A percentile compares a stretch with the other conserved stretches of the same genome.
These are phyloP conservation scores for Entomortierella beljakovae DNA, from an alignment of 192 early-diverging fungal genomes.

Conservation along the genomic window DNA sequence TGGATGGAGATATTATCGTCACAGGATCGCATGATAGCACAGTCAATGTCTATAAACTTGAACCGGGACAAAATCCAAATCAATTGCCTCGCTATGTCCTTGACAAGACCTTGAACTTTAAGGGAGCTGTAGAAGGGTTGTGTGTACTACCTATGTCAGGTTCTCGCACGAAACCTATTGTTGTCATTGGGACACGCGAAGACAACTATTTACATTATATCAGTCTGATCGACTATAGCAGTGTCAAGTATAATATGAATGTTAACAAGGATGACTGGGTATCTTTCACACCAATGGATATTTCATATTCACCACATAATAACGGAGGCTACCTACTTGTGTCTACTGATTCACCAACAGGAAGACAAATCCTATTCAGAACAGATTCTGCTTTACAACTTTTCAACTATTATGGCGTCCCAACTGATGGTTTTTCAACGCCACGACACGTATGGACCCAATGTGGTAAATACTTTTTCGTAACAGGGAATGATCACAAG, in stretches of 20 bases:
- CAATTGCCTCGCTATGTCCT: constrained; percentile 40
- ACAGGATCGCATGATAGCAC: constrained; percentile 80
- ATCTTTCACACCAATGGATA: constrained; percentile 81
- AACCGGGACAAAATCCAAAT: constrained; percentile 4
- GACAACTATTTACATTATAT: constrained; percentile 83
- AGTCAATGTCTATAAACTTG: constrained; percentile 68
- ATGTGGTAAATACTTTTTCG: constrained; percentile 71
- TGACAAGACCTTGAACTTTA: constrained; percentile 59
- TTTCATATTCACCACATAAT: constrained; percentile 65
- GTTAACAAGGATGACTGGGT: constrained; percentile 84
- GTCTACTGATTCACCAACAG: constrained; percentile 76
- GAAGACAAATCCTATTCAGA: constrained; percentile 74
- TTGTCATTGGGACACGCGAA: constrained; percentile 74
- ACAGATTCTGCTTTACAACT: constrained; percentile 59
- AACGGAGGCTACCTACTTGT: constrained; percentile 66
- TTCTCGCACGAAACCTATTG: constrained; percentile 19
- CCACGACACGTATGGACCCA: constrained; percentile 73
- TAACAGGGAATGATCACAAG: constrained; percentile 70
- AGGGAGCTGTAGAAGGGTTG: constrained; percentile 74
- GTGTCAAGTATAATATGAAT: constrained; percentile 76
- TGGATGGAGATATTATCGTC: constrained; percentile 65
- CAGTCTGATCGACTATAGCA: constrained; percentile 52
- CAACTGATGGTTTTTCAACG: constrained; percentile 72
- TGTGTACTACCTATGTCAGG: constrained; percentile 61
- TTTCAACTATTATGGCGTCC: constrained; percentile 72